phyloP scores from a whole-genome alignment of 352 stramenopile genomes.

The Phytopythium aichiense region DNA sequence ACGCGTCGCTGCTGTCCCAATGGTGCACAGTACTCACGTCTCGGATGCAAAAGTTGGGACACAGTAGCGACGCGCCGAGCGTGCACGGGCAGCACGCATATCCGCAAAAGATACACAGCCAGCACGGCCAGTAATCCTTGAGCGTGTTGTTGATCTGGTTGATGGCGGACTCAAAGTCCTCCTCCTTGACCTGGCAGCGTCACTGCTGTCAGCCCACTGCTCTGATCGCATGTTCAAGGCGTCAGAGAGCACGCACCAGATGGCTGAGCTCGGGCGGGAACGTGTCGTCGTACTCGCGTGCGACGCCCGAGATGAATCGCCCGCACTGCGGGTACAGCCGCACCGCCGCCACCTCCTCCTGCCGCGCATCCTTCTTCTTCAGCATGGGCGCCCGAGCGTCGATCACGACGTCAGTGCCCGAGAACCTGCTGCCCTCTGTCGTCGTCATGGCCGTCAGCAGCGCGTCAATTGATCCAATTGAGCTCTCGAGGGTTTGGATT shows the following conservation, averaged over 20 bases:
- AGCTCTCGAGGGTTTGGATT: not conserved
- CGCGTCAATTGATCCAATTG: not conserved
- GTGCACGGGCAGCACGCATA: conserved; percentile 68
- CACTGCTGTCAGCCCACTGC: not conserved
- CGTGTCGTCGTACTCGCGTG: conserved; percentile 64
- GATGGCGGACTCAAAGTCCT: conserved; percentile 67
- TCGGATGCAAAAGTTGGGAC: conserved; percentile 68
- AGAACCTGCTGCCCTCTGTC: not conserved
- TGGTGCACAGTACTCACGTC: conserved; percentile 29
- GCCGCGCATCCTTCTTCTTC: not conserved
- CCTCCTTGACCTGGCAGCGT: conserved; percentile 29
- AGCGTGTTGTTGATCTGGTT: conserved; percentile 87
- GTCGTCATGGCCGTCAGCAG: not conserved
- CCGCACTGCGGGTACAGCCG: conserved; percentile 49
- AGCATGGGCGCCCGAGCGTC: conserved; percentile 7
- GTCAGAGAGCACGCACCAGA: conserved; percentile 23
- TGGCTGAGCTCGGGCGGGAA: conserved; percentile 54
- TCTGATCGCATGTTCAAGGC: not conserved
- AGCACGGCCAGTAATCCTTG: conserved; percentile 77
- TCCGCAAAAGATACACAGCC: conserved; percentile 68
- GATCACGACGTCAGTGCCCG: not conserved
- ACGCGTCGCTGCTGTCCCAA: too few species aligned
- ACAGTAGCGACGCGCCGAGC: conserved; percentile 56
- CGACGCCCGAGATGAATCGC: conserved; percentile 71
- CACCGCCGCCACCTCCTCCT: conserved; percentile 34